phyloP scores from a whole-genome alignment of 441 rosid species.

The Erysimum pusillum region DNA sequence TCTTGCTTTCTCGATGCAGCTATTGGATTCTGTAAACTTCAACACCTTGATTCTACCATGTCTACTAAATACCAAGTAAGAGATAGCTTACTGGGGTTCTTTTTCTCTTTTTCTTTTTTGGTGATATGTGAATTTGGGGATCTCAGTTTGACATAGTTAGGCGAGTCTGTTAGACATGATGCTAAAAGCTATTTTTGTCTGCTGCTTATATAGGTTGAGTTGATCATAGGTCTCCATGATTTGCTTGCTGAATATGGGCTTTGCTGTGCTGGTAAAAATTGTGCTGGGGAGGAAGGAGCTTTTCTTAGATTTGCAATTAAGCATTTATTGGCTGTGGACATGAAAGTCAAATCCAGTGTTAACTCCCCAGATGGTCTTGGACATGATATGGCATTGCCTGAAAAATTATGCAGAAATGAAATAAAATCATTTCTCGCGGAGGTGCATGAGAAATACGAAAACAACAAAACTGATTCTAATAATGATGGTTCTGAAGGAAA shows the following conservation, averaged over 20 bases:
- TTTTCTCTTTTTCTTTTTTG: not conserved
- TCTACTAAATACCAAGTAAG: conserved; percentile 83
- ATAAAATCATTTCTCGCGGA: conserved; percentile 52
- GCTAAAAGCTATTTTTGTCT: conserved; percentile 30
- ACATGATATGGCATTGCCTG: conserved; percentile 52
- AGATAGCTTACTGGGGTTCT: conserved; percentile 26
- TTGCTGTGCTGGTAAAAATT: conserved; percentile 87
- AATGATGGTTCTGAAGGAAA: conserved; percentile 56
- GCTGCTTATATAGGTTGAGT: conserved; percentile 70
- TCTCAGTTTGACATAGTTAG: conserved; percentile 32
- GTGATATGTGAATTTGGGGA: conserved; percentile 5
- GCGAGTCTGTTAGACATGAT: conserved; percentile 29
- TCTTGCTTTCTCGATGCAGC: conserved; percentile 83
- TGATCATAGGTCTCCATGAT: conserved; percentile 88
- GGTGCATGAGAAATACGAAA: conserved; percentile 56
- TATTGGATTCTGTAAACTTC: conserved; percentile 96
- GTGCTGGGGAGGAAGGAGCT: conserved; percentile 89
- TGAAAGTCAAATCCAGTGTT: conserved; percentile 83
- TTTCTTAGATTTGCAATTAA: conserved; percentile 96
- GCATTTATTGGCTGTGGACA: conserved; percentile 91
- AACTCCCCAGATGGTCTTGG: conserved; percentile 56
- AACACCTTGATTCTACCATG: conserved; percentile 73
- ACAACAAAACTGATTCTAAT: conserved; percentile 45
- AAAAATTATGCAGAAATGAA: conserved; percentile 56
- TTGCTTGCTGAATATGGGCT: conserved; percentile 96